Percentiles rank a stretch among this genome's conserved stretches.
These are phyloP conservation scores for Colletotrichum costaricense DNA, from an alignment of 2,329 filamentous ascomycete species.

Conservation along the genomic window DNA sequence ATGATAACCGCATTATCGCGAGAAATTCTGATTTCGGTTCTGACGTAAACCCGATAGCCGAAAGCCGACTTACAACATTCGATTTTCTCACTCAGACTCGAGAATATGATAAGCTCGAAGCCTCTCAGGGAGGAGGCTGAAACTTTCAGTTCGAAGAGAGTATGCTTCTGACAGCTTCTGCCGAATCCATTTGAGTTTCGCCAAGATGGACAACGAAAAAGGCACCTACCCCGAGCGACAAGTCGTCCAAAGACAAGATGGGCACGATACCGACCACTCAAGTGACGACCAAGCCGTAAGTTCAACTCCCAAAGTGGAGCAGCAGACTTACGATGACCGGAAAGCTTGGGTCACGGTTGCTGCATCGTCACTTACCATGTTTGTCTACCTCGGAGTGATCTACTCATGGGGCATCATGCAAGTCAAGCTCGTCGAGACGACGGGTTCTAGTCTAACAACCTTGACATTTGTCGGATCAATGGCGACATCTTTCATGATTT, in stretches of 20 bases:
- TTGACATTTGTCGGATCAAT: constrained; percentile 44
- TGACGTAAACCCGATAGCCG: constrained; percentile 17
- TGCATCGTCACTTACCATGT: constrained; percentile 40
- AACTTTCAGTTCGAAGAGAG: neutral
- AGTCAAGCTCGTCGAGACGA: constrained; percentile 39
- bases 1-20: neutral
- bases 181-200: neutral
- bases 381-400: constrained; percentile 44
- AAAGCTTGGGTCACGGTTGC: constrained; percentile 41
- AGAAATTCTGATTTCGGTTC: constrained; percentile 11
- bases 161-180: neutral
- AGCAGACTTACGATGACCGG: constrained; percentile 1
- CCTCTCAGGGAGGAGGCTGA: neutral
- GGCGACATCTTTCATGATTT: constrained; percentile 43
- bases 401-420: constrained; percentile 45
- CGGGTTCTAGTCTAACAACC: constrained; percentile 38
- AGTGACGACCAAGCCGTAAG: neutral
- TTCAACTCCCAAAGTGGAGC: neutral
- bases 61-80: constrained; percentile 29
- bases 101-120: neutral
- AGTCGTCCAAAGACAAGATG: neutral
- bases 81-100: neutral
- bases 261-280: constrained; percentile 5
- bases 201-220: constrained; percentile 22
- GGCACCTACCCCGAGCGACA: neutral